Evolutionary conservation across 1,284 basidiomycete species (phyloP).

Genomic region (Pascua guehoae): DNA sequence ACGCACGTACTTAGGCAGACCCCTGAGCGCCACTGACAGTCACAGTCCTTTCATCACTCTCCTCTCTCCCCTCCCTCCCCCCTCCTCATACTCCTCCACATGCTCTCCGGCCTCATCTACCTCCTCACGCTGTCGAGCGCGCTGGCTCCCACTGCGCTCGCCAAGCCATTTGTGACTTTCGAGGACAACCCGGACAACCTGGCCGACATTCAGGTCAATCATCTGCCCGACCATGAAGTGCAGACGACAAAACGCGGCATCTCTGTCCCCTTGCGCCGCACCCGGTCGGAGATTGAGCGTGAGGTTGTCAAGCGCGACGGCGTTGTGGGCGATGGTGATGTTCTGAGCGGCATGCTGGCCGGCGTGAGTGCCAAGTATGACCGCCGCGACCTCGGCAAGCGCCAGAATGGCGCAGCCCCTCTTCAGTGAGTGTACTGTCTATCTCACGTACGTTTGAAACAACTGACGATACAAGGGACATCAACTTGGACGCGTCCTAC

Average conservation of each 20-base stretch:
- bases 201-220: too few relatives aligned
- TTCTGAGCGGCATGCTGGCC: neutral
- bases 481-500: conserved; percentile 48
- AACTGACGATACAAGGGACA: conserved; percentile 13
- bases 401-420: too few relatives aligned
- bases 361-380: too few relatives aligned
- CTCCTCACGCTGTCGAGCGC: neutral
- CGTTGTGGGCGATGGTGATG: neutral
- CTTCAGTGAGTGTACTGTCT: too few relatives aligned
- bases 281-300: conserved; percentile 13
- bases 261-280: conserved; percentile 6
- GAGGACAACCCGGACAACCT: neutral
- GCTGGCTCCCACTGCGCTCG: neutral
- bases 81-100: neutral
- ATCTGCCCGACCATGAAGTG: too few relatives aligned
- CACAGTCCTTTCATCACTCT: neutral
- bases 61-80: neutral
- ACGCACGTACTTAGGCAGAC: too few relatives aligned
- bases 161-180: neutral
- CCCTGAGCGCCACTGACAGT: too few relatives aligned
- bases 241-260: too few relatives aligned
- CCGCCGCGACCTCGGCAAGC: too few relatives aligned
- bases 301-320: conserved; percentile 26
- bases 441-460: too few relatives aligned
- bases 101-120: neutral